A percentile compares a stretch with the other conserved stretches of the same genome.
phyloP scores from a whole-genome alignment of 1,284 basidiomycete species.

The Leccinum insigne region DNA sequence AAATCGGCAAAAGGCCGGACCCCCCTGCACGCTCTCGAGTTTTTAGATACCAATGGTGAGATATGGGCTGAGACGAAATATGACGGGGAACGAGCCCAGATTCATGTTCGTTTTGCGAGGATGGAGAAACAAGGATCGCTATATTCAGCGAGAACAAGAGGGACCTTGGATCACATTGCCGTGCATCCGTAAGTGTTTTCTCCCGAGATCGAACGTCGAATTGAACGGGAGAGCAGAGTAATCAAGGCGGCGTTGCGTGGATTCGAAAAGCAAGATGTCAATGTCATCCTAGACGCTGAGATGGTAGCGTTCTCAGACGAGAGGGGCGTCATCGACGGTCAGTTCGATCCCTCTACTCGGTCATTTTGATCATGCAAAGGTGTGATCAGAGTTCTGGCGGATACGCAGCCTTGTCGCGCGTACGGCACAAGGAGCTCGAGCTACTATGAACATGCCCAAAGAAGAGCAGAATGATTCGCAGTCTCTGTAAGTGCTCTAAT shows the following conservation, averaged over 20 bases:
- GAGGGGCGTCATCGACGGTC: constrained; percentile 58
- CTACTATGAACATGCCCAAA: constrained; percentile 22
- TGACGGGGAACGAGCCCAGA: constrained; percentile 88
- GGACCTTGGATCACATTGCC: constrained; percentile 52
- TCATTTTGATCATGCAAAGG: constrained; percentile 5
- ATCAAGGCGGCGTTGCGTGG: constrained; percentile 38
- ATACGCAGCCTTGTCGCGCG: constrained; percentile 57
- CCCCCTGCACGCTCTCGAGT: constrained; percentile 48
- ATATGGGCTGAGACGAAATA: constrained; percentile 91
- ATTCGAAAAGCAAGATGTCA: constrained; percentile 36
- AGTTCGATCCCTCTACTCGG: constrained; percentile 11
- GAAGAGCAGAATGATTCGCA: constrained; percentile 19
- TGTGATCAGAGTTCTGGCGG: constrained; percentile 64
- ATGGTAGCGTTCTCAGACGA: constrained; percentile 72
- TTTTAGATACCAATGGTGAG: constrained; percentile 42
- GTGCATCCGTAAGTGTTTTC: constrained; percentile 57
- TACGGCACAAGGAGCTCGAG: constrained; percentile 55
- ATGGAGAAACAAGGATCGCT: constrained; percentile 49
- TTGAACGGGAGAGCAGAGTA: background rate
- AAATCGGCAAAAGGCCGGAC: too few relatives aligned
- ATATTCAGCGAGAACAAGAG: constrained; percentile 87
- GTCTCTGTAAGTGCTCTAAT: constrained; percentile 20
- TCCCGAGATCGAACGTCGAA: background rate
- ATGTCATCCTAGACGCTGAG: constrained; percentile 81
- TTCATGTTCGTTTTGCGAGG: constrained; percentile 61